Evolutionary conservation across 1,139 yeast species (phyloP).

Genomic region (Hemisphaericaspora xylofermentans): DNA sequence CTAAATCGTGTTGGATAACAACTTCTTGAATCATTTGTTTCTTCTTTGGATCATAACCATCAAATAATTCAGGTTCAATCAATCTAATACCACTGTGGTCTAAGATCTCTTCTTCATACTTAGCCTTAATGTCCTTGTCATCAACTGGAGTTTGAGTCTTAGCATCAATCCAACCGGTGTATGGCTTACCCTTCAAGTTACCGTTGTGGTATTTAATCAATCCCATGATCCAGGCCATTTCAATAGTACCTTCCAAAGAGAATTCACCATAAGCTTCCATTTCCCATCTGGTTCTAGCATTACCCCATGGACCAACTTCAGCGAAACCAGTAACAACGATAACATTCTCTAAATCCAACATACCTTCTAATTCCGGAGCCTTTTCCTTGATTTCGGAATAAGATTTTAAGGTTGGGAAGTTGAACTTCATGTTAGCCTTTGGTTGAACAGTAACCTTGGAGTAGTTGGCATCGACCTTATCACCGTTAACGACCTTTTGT

Average conservation of each 20-base stretch:
- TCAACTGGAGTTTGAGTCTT: constrained; percentile 92
- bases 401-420: constrained; percentile 84
- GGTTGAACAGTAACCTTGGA: constrained; percentile 76
- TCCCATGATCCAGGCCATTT: constrained; percentile 99
- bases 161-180: constrained; percentile 97
- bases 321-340: constrained; percentile 96
- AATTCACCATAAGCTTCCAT: constrained; percentile 96
- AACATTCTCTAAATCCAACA: constrained; percentile 87
- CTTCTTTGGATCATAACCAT: constrained; percentile 92
- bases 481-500: constrained; percentile 90
- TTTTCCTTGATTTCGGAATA: constrained; percentile 69
- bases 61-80: constrained; percentile 91
- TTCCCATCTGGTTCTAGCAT: constrained; percentile 98
- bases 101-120: constrained; percentile 84
- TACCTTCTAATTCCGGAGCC: constrained; percentile 81
- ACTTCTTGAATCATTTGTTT: constrained; percentile 93
- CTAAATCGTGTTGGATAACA: constrained; percentile 92
- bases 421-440: constrained; percentile 91
- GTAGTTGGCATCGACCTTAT: constrained; percentile 83
- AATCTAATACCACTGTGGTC: constrained; percentile 96
- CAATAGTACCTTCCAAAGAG: constrained; percentile 97
- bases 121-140: constrained; percentile 87
- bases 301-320: constrained; percentile 99
- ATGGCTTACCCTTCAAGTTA: constrained; percentile 81
- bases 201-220: constrained; percentile 92